Percentiles rank a stretch among this genome's conserved stretches.
Conservation (phyloP, 202 grass and related monocot species). For the Brachypodium distachyon region DNA sequence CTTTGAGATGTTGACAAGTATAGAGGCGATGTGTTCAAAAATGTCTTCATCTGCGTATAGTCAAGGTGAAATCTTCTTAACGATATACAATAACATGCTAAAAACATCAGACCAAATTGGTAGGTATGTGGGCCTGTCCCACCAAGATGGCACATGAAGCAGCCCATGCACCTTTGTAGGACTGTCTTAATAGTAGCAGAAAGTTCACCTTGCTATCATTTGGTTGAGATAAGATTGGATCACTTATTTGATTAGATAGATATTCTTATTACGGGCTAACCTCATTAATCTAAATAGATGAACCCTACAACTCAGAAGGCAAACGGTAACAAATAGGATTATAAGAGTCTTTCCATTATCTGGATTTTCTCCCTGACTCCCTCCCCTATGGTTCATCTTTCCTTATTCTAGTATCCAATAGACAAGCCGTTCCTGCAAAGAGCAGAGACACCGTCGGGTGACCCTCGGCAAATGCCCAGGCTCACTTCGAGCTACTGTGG, state of each 20-base stretch:
- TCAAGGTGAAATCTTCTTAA: background rate
- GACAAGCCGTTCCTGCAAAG: no score
- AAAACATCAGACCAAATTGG: background rate
- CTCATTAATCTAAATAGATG: background rate
- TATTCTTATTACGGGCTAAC: background rate
- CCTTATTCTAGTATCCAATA: background rate
- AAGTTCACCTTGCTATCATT: background rate
- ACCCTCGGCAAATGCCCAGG: no score
- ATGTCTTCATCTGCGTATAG: conserved; percentile 46
- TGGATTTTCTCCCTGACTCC: no score
- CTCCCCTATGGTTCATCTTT: background rate
- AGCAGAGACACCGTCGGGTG: no score
- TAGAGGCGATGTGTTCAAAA: conserved; percentile 78
- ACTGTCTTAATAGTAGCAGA: background rate
- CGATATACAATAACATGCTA: background rate
- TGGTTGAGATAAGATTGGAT: background rate
- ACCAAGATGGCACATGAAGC: background rate
- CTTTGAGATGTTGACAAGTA: conserved; percentile 97
- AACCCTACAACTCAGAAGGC: background rate
- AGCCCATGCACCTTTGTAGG: background rate
- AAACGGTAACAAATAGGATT: background rate
- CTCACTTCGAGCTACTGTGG: no score
- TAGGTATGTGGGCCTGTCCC: background rate
- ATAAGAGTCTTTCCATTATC: background rate
- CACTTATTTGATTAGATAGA: background rate